phyloP scores from a whole-genome alignment of 805 yeast species.

The Teunomyces lycoperdinae region DNA sequence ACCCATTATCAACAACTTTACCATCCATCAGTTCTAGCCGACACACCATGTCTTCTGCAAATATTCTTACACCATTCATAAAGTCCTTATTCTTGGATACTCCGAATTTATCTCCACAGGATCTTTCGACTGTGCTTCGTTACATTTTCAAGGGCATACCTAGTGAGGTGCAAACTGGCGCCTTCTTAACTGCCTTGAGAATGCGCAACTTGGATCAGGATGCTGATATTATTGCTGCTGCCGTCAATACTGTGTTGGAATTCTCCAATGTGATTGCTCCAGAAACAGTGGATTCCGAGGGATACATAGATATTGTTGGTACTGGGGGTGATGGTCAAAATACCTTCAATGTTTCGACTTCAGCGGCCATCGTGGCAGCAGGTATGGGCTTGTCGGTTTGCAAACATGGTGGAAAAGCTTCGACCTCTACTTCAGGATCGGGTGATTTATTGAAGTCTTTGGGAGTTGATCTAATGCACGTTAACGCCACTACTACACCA shows the following conservation, averaged over 20 bases:
- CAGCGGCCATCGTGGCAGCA: constrained; percentile 90
- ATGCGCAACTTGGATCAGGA: constrained; percentile 74
- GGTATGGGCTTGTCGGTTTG: constrained; percentile 82
- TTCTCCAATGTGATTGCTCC: constrained; percentile 57
- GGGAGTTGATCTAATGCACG: constrained; percentile 79
- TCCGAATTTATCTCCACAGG: constrained; percentile 59
- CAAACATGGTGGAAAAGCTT: constrained; percentile 97
- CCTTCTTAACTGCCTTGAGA: constrained; percentile 78
- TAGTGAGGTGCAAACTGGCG: constrained; percentile 66
- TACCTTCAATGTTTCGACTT: constrained; percentile 94
- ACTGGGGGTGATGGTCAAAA: constrained; percentile 99
- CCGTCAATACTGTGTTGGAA: constrained; percentile 70
- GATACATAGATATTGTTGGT: constrained; percentile 88
- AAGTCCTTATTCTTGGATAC: constrained; percentile 62
- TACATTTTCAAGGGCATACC: constrained; percentile 60
- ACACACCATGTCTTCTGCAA: constrained; percentile 13
- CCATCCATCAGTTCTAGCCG: not conserved
- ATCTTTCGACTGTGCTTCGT: constrained; percentile 61
- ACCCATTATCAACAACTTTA: not conserved
- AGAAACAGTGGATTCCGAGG: constrained; percentile 41
- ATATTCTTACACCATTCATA: constrained; percentile 54
- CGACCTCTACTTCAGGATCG: constrained; percentile 89
- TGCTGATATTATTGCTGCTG: constrained; percentile 80
- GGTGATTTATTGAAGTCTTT: constrained; percentile 80
- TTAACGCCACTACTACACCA: constrained; percentile 62